phyloP scores from a whole-genome alignment of 2,329 filamentous ascomycete genomes.

The Neoscytalidium dimidiatum region DNA sequence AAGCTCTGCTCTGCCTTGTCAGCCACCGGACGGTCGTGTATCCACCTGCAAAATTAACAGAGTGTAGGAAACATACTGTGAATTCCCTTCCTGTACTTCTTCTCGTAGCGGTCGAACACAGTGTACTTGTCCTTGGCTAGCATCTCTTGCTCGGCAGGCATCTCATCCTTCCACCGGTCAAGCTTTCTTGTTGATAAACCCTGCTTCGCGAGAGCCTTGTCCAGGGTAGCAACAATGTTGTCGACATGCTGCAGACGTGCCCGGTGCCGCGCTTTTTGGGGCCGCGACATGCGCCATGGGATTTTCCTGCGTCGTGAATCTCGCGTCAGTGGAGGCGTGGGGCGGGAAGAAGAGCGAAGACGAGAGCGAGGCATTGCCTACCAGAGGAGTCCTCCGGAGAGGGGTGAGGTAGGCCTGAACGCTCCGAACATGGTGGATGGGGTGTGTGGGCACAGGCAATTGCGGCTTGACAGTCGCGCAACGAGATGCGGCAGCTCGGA shows the following conservation, averaged over 20 bases:
- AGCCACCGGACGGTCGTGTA: background rate
- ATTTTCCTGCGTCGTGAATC: constrained; percentile 68
- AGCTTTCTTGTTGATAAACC: constrained; percentile 72
- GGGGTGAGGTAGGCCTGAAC: constrained; percentile 41
- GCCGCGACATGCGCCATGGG: constrained; percentile 90
- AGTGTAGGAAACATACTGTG: constrained; percentile 71
- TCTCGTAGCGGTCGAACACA: constrained; percentile 94
- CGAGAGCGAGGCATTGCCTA: constrained; percentile 22
- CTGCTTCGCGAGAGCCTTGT: constrained; percentile 72
- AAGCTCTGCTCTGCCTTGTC: constrained; percentile 31
- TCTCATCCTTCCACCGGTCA: constrained; percentile 89
- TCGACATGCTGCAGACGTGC: constrained; percentile 83
- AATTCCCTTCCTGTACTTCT: constrained; percentile 93
- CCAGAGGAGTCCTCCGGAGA: constrained; percentile 43
- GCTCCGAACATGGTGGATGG: constrained; percentile 40
- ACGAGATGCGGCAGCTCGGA: background rate
- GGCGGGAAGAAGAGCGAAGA: background rate
- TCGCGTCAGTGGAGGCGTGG: background rate
- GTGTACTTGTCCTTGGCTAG: constrained; percentile 95
- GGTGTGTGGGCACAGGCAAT: background rate
- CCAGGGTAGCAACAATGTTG: constrained; percentile 79
- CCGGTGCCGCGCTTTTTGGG: constrained; percentile 87
- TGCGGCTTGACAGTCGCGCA: background rate
- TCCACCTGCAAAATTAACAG: background rate
- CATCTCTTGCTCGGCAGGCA: constrained; percentile 97